Base-by-base conservation (phyloP, 345 rosid species). In the Isatis tinctoria region DNA sequence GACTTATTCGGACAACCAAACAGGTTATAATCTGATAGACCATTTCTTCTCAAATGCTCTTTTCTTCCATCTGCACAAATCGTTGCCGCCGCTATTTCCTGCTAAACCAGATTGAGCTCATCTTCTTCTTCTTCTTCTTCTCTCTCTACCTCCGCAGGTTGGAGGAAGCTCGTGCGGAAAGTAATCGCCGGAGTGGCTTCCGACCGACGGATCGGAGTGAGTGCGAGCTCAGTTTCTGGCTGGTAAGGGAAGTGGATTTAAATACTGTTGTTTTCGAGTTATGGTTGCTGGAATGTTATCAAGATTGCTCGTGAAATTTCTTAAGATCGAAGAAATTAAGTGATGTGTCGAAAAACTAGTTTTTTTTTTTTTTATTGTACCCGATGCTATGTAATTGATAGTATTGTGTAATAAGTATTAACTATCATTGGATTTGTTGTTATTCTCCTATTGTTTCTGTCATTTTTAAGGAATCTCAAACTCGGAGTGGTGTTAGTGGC, bases 81-180 rank as follows among this genome's bases (percentile, higher is more conserved):
- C 49, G 75, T 72, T 72, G 51, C 73, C 73, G 77, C 77, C 81
- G 81, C 69, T 35, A 49, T 58, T 44, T 64, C 47, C 72, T 70
- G 56, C 4, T 33, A 32, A 56, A 22, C 53, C 67, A 56, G 72
- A 71, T 63, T 63, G 35, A 76, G 41, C 10, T 26, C 10, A 1
- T 58, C 44, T 16, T 44, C 44, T 3, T 36, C 43, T 24, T 20
- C 26, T 20, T 54, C 45, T 13, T 44, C 66, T 22, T 54, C 30
- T 16, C 48, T 58, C 69, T 47, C 41, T 2, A 28, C 16, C 47
- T 32, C 57, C 76, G 73, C 36, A 18, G 58, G 76, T 65, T 57
- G 76, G 76, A 57, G 56, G 68, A 54, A 56, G 72, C 75, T 77
- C 67, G 10, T 18, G 52, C 49, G 60, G 51, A 11, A 41, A 36